phyloP scores from a whole-genome alignment of 495 filamentous ascomycete species.

The Aspergillus campestris region DNA sequence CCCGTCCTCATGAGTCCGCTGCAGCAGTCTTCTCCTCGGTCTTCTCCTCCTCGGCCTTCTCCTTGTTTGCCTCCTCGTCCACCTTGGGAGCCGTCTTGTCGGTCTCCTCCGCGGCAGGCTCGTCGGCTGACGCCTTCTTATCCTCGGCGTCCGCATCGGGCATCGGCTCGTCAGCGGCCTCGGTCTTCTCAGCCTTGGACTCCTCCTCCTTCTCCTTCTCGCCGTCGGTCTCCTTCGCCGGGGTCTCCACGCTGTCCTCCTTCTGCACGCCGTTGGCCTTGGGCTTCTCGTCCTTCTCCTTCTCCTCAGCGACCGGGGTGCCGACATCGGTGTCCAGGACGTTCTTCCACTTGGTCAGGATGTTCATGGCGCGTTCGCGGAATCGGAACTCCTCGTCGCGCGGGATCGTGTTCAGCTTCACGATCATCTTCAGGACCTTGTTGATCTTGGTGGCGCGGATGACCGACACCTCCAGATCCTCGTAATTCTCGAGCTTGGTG shows the following conservation, averaged over 20 bases:
- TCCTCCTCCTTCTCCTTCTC: conserved; percentile 41
- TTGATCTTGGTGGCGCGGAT: conserved; percentile 85
- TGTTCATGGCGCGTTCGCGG: conserved; percentile 63
- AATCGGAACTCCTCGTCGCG: conserved; percentile 79
- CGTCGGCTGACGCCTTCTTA: conserved; percentile 16
- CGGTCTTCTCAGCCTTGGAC: conserved; percentile 29
- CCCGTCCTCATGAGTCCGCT: conserved; percentile 17
- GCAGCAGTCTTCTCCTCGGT: conserved; percentile 9
- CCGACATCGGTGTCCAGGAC: conserved; percentile 52
- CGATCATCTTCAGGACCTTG: conserved; percentile 85
- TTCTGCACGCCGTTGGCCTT: conserved; percentile 46
- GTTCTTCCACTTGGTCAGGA: conserved; percentile 77
- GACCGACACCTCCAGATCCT: conserved; percentile 75
- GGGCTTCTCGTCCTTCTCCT: conserved; percentile 37
- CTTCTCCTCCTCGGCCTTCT: conserved; percentile 9
- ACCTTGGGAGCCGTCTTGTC: conserved; percentile 11
- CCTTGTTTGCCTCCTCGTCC: conserved; percentile 11
- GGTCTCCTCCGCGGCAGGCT: conserved; percentile 17
- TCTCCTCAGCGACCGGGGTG: conserved; percentile 28
- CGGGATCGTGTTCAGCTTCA: conserved; percentile 74
- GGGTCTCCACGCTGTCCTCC: conserved; percentile 34
- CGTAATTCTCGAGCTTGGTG: conserved; percentile 65
- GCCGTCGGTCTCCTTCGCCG: conserved; percentile 26
- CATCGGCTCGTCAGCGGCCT: conserved; percentile 33
- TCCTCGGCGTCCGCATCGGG: conserved; percentile 22